phyloP scores from a whole-genome alignment of 371 early-diverging fungal genomes.

The Mortierella sp. region DNA sequence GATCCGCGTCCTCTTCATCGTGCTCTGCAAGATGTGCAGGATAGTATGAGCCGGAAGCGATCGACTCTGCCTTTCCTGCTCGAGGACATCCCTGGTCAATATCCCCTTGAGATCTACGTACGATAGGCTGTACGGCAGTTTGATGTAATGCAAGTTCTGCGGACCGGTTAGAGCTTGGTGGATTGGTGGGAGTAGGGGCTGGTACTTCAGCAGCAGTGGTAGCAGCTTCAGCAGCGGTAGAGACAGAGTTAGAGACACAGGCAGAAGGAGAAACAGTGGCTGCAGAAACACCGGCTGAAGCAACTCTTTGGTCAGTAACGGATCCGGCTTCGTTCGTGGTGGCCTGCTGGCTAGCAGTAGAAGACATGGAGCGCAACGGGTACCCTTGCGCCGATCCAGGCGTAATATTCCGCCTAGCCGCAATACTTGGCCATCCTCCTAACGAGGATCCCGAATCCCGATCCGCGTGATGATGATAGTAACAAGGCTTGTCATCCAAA shows the following conservation, averaged over 20 bases:
- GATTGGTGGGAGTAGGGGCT: neutral
- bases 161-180: slow-evolving; percentile 10
- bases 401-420: slow-evolving; percentile 16
- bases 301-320: neutral
- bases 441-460: slow-evolving; percentile 42
- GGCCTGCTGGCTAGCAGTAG: slow-evolving; percentile 12
- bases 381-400: slow-evolving; percentile 14
- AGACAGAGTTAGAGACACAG: no score
- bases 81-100: slow-evolving; percentile 11
- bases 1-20: slow-evolving; percentile 54
- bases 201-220: no score
- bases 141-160: neutral
- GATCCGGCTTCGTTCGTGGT: neutral
- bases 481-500: slow-evolving; percentile 40
- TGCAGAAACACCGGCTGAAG: no score
- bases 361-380: slow-evolving; percentile 26
- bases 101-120: slow-evolving; percentile 11
- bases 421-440: slow-evolving; percentile 30
- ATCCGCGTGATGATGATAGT: slow-evolving; percentile 32
- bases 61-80: slow-evolving; percentile 16
- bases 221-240: no score
- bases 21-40: slow-evolving; percentile 47
- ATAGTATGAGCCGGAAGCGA: slow-evolving; percentile 35
- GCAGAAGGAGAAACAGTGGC: no score
- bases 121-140: neutral